Conservation (phyloP, 306 rosid species). For the Morella rubra region DNA sequence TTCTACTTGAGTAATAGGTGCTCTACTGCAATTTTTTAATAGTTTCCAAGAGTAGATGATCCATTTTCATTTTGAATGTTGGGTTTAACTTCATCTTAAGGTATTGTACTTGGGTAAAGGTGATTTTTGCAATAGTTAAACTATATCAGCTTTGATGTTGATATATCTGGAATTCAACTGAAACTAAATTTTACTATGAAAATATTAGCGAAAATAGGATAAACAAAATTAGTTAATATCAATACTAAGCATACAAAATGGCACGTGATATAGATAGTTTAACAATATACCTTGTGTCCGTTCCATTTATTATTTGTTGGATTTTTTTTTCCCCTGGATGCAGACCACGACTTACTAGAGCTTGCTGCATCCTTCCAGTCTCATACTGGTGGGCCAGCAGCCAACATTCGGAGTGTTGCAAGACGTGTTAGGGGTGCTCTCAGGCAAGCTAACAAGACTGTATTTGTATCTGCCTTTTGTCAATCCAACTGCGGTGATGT, state of each 20-base stretch:
- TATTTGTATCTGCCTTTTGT: slow-evolving; percentile 88
- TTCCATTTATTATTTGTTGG: slow-evolving; percentile 11
- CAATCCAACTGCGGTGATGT: slow-evolving; percentile 97
- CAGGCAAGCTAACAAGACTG: slow-evolving; percentile 57
- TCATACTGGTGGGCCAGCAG: slow-evolving; percentile 58
- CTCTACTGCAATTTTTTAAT: slow-evolving; percentile 4
- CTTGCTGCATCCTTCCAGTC: slow-evolving; percentile 73
- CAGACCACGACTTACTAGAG: slow-evolving; percentile 79
- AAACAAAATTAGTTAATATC: neutral
- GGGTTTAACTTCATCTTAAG: slow-evolving; percentile 3
- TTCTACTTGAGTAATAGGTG: neutral
- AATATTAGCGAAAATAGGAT: neutral
- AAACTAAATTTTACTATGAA: neutral
- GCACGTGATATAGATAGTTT: neutral
- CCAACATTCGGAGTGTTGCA: slow-evolving; percentile 51
- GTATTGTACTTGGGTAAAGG: neutral
- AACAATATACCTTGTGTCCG: neutral
- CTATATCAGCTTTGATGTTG: neutral
- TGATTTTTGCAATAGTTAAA: neutral
- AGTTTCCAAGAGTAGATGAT: neutral
- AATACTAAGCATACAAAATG: neutral
- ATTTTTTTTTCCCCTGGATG: slow-evolving; percentile 25
- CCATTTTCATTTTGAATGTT: slow-evolving; percentile 14
- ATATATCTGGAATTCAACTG: neutral
- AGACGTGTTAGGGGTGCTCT: slow-evolving; percentile 71